These are phyloP conservation scores for Leavenworthia alabamica DNA, from an alignment of 345 rosid species.

Conservation along the genomic window DNA sequence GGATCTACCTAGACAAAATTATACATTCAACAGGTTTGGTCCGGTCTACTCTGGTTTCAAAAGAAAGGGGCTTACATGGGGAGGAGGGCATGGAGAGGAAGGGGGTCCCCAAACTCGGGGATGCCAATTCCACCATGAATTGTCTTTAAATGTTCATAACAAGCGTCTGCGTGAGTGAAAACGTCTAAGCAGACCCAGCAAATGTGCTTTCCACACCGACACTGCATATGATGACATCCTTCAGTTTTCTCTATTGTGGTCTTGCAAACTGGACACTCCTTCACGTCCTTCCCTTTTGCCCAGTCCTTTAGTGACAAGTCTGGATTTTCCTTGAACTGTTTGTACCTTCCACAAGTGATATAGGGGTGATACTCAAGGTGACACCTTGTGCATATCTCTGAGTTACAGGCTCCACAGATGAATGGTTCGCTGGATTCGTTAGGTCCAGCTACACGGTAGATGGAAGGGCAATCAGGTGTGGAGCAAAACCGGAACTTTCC, in stretches of 20 bases:
- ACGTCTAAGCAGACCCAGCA: constrained; percentile 71
- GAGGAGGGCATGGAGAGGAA: no score
- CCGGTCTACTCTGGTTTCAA: neutral
- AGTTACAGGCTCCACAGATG: constrained; percentile 65
- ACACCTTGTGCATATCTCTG: constrained; percentile 65
- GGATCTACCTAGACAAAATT: neutral
- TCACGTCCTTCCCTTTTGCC: constrained; percentile 66
- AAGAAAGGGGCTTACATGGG: no score
- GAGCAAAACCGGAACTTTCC: constrained; percentile 71
- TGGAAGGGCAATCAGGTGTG: constrained; percentile 79
- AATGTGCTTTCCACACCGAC: constrained; percentile 74
- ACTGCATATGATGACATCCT: constrained; percentile 78
- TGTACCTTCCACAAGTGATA: constrained; percentile 64
- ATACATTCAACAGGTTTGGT: constrained; percentile 12
- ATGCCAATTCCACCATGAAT: constrained; percentile 30
- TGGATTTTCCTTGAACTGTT: constrained; percentile 67
- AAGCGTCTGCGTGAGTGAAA: constrained; percentile 42
- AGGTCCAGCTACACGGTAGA: constrained; percentile 50
- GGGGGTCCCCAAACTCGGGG: neutral
- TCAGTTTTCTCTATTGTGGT: constrained; percentile 68
- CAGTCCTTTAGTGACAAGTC: constrained; percentile 73
- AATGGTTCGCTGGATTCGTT: constrained; percentile 40
- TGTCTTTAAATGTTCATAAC: constrained; percentile 40
- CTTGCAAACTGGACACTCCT: constrained; percentile 66
- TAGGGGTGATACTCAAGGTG: constrained; percentile 73